Evolutionary conservation across 345 rosid genomes (phyloP).

Genomic region (Noccaea caerulescens): DNA sequence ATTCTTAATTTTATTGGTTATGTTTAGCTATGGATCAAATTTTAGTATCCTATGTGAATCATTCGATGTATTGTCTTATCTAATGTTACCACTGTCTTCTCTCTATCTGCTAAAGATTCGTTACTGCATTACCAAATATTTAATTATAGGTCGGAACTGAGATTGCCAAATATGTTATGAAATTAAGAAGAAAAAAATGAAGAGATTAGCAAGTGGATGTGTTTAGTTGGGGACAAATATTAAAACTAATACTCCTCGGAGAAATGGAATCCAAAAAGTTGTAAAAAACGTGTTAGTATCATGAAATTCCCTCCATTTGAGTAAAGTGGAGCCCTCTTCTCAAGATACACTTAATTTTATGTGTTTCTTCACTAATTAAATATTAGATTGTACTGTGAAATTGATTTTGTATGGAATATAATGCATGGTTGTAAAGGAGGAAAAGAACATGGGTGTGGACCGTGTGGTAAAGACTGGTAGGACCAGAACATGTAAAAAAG

Average conservation of each 20-base stretch:
- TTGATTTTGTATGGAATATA: background rate
- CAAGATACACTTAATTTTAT: conserved; percentile 35
- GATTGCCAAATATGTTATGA: background rate
- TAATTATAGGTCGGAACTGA: background rate
- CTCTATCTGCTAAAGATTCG: background rate
- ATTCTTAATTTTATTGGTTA: background rate
- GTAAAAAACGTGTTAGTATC: conserved; percentile 21
- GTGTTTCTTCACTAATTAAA: background rate
- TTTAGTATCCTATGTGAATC: conserved; percentile 29
- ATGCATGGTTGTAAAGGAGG: conserved; percentile 22
- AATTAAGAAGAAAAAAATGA: background rate
- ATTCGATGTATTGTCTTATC: conserved; percentile 6
- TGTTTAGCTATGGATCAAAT: background rate
- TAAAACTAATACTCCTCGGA: background rate
- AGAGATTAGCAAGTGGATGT: conserved; percentile 25
- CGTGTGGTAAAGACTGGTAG: conserved; percentile 30
- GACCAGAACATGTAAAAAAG: conserved; percentile 39
- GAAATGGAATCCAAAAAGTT: conserved; percentile 23
- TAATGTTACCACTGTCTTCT: background rate
- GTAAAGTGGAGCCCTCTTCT: conserved; percentile 37
- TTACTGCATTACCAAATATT: background rate
- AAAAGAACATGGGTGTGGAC: conserved; percentile 33
- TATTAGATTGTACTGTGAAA: background rate
- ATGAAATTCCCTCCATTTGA: conserved; percentile 38
- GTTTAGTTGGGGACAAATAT: background rate